These are phyloP conservation scores for Linum trigynum DNA, from an alignment of 345 rosid genomes.

Conservation along the genomic window DNA sequence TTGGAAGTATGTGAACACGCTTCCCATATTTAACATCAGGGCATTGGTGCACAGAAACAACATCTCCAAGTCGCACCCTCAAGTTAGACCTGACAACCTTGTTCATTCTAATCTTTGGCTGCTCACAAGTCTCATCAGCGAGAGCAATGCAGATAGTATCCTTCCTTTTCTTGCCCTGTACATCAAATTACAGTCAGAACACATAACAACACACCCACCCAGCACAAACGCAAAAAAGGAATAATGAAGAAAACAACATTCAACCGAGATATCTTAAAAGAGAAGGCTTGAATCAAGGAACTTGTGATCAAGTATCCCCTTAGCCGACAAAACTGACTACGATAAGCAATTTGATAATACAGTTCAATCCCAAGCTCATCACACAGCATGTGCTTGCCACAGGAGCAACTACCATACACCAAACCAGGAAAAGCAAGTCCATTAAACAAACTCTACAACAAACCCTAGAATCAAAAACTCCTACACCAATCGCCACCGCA, in stretches of 20 bases:
- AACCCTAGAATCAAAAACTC: background rate
- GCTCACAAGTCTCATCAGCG: slow-evolving; percentile 55
- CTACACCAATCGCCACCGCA: background rate
- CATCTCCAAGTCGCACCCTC: slow-evolving; percentile 67
- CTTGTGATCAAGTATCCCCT: no score
- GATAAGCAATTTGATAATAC: background rate
- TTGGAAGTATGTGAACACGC: slow-evolving; percentile 57
- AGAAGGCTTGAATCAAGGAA: background rate
- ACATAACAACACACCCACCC: background rate
- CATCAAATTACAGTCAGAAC: background rate
- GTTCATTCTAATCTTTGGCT: slow-evolving; percentile 54
- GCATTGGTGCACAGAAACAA: slow-evolving; percentile 55
- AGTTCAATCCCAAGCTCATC: background rate
- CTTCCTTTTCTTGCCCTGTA: slow-evolving; percentile 58
- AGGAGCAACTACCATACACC: no score
- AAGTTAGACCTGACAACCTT: slow-evolving; percentile 57
- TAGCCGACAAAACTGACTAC: background rate
- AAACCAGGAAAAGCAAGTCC: background rate
- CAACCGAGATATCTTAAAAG: background rate
- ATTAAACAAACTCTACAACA: background rate
- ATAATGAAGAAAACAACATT: background rate
- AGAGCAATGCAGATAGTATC: slow-evolving; percentile 61
- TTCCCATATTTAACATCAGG: slow-evolving; percentile 65
- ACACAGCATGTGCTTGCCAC: background rate
- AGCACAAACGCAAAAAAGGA: background rate